phyloP scores from a whole-genome alignment of 2,329 filamentous ascomycete genomes.

The Colletotrichum australisinense region DNA sequence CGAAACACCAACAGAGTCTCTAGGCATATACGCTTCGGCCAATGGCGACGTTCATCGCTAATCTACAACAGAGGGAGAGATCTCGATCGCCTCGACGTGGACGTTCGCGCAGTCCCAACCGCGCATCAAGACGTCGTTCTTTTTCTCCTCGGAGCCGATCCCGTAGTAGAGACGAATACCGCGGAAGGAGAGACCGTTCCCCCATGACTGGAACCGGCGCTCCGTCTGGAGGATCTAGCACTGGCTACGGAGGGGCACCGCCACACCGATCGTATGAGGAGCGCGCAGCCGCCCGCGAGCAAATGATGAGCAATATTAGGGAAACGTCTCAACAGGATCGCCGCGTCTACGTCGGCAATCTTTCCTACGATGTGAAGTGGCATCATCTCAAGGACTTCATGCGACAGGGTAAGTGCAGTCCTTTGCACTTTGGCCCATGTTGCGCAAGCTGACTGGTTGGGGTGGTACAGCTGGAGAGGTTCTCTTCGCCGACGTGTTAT shows the following conservation, averaged over 20 bases:
- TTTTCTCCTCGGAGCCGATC: conserved; percentile 85
- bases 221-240: conserved; percentile 76
- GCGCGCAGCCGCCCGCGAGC: conserved; percentile 83
- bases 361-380: conserved; percentile 99
- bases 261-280: conserved; percentile 84
- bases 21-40: conserved; percentile 7
- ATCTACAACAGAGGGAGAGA: conserved; percentile 78
- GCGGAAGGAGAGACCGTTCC: conserved; percentile 80
- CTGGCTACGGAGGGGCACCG: conserved; percentile 70
- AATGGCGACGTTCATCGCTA: conserved; percentile 31
- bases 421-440: conserved; percentile 15
- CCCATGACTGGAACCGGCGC: conserved; percentile 84
- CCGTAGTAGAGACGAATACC: conserved; percentile 81
- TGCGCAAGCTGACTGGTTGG: conserved; percentile 39
- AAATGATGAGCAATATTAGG: conserved; percentile 95
- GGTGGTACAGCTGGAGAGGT: conserved; percentile 89
- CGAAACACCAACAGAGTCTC: neutral
- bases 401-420: conserved; percentile 85
- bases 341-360: conserved; percentile 98
- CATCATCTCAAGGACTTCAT: conserved; percentile 99
- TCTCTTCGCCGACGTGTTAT: conserved; percentile 98
- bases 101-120: conserved; percentile 86
- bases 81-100: conserved; percentile 81
- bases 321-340: conserved; percentile 98
- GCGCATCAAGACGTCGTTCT: conserved; percentile 76